These are phyloP conservation scores for Kluyveromyces lactis DNA, from an alignment of 805 yeast species.

Conservation along the genomic window DNA sequence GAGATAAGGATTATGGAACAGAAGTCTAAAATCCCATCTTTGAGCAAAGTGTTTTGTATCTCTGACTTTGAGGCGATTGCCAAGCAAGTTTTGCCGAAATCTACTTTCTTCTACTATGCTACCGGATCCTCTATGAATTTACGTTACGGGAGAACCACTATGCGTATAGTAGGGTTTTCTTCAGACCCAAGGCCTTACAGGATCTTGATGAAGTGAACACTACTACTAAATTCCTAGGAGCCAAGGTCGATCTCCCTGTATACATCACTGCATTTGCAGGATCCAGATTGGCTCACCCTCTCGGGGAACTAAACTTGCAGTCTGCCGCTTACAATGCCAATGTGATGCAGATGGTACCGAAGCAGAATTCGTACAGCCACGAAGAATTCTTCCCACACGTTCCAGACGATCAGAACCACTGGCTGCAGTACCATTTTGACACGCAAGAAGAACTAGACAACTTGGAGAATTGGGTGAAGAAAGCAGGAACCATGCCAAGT, in stretches of 20 bases:
- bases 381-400: slow-evolving; percentile 35
- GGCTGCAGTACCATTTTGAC: slow-evolving; percentile 44
- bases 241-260: slow-evolving; percentile 37
- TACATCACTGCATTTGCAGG: slow-evolving; percentile 44
- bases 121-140: slow-evolving; percentile 43
- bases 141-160: slow-evolving; percentile 37
- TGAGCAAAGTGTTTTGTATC: slow-evolving; percentile 28
- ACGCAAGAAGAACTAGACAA: slow-evolving; percentile 29
- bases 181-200: slow-evolving; percentile 38
- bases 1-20: slow-evolving; percentile 11
- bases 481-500: slow-evolving; percentile 32
- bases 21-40: slow-evolving; percentile 22
- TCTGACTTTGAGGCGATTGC: slow-evolving; percentile 37
- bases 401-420: slow-evolving; percentile 31
- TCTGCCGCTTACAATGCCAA: slow-evolving; percentile 24
- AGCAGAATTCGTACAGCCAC: slow-evolving; percentile 33
- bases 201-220: slow-evolving; percentile 31
- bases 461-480: slow-evolving; percentile 25
- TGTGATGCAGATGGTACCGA: slow-evolving; percentile 42
- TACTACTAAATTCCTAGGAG: slow-evolving; percentile 40
- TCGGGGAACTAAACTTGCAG: slow-evolving; percentile 29
- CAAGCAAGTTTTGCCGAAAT: slow-evolving; percentile 24
- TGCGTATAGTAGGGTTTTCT: slow-evolving; percentile 35
- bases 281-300: slow-evolving; percentile 35
- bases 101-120: slow-evolving; percentile 37